Evolutionary conservation across 2,329 filamentous ascomycete species (phyloP), one percentile per base, ranked within the genome.

Genomic region (Sclerotinia trifoliorum): DNA sequence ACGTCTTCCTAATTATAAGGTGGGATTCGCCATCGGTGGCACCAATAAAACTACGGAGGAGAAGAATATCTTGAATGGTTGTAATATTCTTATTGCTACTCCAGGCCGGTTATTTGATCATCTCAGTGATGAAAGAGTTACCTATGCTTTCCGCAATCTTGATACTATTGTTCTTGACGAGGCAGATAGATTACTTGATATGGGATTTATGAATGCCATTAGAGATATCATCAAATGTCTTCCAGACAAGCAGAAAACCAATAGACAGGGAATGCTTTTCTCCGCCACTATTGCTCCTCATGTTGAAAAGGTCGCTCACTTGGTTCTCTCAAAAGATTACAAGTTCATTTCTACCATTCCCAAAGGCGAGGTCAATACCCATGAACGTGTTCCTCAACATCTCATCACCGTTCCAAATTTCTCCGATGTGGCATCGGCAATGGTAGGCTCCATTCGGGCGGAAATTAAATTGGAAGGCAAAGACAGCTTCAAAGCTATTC

Each of bases 151-250:
- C 69, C 64, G 71, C 24, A 89, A 92, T 78, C 90, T 98, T 83
- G 91, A 93, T 78, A 96, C 95, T 73, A 85, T 99, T 57, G 93
- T 98, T 72, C 89, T 99, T 58, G 95, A 99, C 75, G 95, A 99
- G 84, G 95, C 95, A 75, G 95, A 99, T 80, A 92, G 95, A 75
- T 97, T 99, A 92, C 86, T 99, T 78, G 95, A 99, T 82, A 95
- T 96, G 83, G 95, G 91, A 2, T 94, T 94, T 75, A 83, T 89
- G 68, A 82, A 83, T 48, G 89, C 88, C 67, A 84, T 94, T 63
- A 79, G 83, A 62, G 78, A 85, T 1, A 92, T 94, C 67, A 80
- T 87, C 67, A 69, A 77, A 0, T 76, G 80, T 55, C 84, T 97
- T 13, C 94, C 94, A 3, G 80, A 84, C 58, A 84, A 85, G 8